Evolutionary conservation across 2,329 filamentous ascomycete species (phyloP).

Genomic region (Lojkania enalia): DNA sequence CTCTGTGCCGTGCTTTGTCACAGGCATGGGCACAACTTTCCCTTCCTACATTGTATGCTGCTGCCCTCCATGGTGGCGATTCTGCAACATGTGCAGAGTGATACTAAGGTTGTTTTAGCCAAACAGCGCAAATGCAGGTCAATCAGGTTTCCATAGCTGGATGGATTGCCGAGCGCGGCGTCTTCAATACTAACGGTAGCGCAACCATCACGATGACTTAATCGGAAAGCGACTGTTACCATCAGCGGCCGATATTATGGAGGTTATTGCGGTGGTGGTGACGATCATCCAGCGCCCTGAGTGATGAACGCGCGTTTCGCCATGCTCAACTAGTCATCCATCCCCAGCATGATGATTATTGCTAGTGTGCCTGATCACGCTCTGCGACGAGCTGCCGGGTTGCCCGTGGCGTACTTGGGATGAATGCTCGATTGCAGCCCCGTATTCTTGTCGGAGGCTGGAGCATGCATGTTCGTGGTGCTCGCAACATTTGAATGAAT

Average conservation of each 20-base stretch:
- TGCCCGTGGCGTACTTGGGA: background rate
- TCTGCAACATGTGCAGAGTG: background rate
- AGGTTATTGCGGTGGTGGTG: background rate
- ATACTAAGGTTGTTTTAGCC: background rate
- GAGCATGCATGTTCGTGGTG: conserved; percentile 9
- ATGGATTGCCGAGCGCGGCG: background rate
- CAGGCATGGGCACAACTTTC: no score
- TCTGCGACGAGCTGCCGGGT: background rate
- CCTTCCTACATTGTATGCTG: conserved; percentile 17
- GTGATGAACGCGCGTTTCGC: conserved; percentile 27
- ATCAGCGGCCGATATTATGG: background rate
- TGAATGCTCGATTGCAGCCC: conserved; percentile 6
- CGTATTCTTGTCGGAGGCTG: conserved; percentile 16
- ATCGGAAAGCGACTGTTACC: background rate
- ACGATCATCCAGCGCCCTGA: conserved; percentile 12
- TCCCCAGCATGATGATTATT: background rate
- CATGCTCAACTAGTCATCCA: conserved; percentile 1
- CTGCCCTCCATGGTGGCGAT: conserved; percentile 10
- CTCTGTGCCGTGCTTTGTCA: conserved; percentile 21
- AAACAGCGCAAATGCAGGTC: background rate
- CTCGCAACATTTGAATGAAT: conserved; percentile 13
- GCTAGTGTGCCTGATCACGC: conserved; percentile 12
- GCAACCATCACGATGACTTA: background rate
- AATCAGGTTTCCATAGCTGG: background rate
- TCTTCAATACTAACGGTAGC: background rate